Base-by-base conservation (phyloP, 257 asterid genomes). In the Solanum pimpinellifolium region DNA sequence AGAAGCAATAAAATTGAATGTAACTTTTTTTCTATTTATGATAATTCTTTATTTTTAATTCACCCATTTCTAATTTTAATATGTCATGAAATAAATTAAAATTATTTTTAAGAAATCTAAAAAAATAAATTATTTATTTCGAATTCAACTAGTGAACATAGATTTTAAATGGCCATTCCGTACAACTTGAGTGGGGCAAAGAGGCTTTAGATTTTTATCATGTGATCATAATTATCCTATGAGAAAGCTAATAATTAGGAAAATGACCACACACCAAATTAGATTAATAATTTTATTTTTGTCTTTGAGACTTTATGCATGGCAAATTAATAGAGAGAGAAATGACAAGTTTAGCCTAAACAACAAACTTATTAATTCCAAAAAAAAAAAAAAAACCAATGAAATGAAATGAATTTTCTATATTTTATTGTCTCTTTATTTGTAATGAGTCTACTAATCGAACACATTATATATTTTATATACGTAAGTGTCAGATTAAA, bases 41-140 rank as follows among this genome's bases (percentile, higher is more conserved):
- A 15, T 15, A 20, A 49, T 49, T 49, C 9, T 0, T 14, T 47
- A 5, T 47, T 47, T 49, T 0, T 1, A 49, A 15, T 49, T 15
- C 16, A 49, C 0, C 3, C 6, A 6, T 21, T 15, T 6, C 9
- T 49, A 49, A 1, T 49, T 49, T 15, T 49, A 15, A 49, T 2
- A 15, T 9, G 0, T 0, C 23, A 49, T 49, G 0, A 5, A 16
- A 8, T 49, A 15, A 0, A 49, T 49, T 1, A 49, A 8, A 47
- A 6, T 49, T 6, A 49, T 49, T 15, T 15, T 49, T 1, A 16
- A 15, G 0, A 49, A 49, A 6, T 49, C 2, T 9, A 49, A 49
- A 5, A 1, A 49, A 49, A 3, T 6, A 49, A 49, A 15, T 49
- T 49, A 49, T 2, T 49, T 49, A 0, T 5, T 15, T 49, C n/a